Evolutionary conservation across 177 flowering plant species (phyloP), one percentile per base, ranked within the genome.

Genomic region (Vitis hybrid): DNA sequence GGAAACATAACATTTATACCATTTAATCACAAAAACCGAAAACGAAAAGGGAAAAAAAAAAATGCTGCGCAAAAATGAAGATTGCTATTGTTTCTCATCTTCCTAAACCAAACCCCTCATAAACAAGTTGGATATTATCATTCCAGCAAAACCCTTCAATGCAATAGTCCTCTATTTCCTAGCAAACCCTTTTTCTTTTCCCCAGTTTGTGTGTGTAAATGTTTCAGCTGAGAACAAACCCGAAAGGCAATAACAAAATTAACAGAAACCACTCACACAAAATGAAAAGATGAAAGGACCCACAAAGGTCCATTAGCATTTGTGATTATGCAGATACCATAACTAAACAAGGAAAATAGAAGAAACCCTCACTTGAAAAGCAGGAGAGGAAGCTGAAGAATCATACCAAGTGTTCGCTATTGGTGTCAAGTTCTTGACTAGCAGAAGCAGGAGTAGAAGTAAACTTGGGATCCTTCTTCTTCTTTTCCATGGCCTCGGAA

Each of bases 401-500:
- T 62, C 76, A 63, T 73, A 73, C 76, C 72, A 22, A 67, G 48
- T 50, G 20, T 16, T 68, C 63, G 18, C 8, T 39, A 7, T 11
- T 73, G 0, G 66, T 51, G 14, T 73, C 64, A 50, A 63, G 53
- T 68, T 62, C 64, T 68, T 56, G 71, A 63, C 19, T 16, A 50
- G 64, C 16, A 31, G 58, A 31, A 26, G 57, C 49, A 19, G 64
- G n/a, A 31, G 58, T 51, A 26, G 62, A 48, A 33, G 33, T 61
- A 18, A 61, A 2, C n/a, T 62, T 62, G 16, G 48, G n/a, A 18
- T 56, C 59, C 57, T 62, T 68, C 58, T 73, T 62, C 39, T 29
- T 67, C 62, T 67, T 67, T 19, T 68, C 72, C 76, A 73, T 73
- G 39, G 68, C 68, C 22, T 31, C 14, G 11, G 49, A 56, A 15